Conservation (phyloP, 169 alveolate species). For the Theileria equi region DNA sequence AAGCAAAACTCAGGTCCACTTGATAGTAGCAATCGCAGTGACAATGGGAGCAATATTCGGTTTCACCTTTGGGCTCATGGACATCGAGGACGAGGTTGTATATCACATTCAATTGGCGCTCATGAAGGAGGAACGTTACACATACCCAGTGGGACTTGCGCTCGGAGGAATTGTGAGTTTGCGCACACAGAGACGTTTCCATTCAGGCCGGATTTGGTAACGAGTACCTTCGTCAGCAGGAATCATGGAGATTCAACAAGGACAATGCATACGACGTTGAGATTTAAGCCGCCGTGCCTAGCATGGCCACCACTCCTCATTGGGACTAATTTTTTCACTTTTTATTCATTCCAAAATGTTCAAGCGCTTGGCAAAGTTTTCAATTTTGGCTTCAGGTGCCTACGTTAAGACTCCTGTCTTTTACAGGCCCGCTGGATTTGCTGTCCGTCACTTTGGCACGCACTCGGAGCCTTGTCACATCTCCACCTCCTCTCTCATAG, state of each 20-base stretch:
- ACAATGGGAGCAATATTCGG: slow-evolving; percentile 93
- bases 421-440: background rate
- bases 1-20: slow-evolving; percentile 68
- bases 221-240: slow-evolving; percentile 79
- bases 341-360: slow-evolving; percentile 1
- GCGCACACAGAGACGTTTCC: background rate
- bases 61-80: slow-evolving; percentile 90
- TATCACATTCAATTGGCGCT: slow-evolving; percentile 88
- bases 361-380: background rate
- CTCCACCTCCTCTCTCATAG: slow-evolving; percentile 44
- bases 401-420: background rate
- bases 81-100: slow-evolving; percentile 86
- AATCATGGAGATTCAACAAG: slow-evolving; percentile 65
- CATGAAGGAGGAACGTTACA: slow-evolving; percentile 86
- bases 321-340: background rate
- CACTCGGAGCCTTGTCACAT: background rate
- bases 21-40: slow-evolving; percentile 83
- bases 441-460: slow-evolving; percentile 1
- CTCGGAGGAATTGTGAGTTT: slow-evolving; percentile 86
- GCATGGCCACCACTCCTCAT: background rate
- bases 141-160: slow-evolving; percentile 90
- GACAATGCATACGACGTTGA: slow-evolving; percentile 82
- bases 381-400: slow-evolving; percentile 5
- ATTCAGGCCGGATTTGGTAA: slow-evolving; percentile 77
- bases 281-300: slow-evolving; percentile 42